Base-by-base conservation (phyloP, 768 basidiomycete genomes). In the Tylopilus sp. region DNA sequence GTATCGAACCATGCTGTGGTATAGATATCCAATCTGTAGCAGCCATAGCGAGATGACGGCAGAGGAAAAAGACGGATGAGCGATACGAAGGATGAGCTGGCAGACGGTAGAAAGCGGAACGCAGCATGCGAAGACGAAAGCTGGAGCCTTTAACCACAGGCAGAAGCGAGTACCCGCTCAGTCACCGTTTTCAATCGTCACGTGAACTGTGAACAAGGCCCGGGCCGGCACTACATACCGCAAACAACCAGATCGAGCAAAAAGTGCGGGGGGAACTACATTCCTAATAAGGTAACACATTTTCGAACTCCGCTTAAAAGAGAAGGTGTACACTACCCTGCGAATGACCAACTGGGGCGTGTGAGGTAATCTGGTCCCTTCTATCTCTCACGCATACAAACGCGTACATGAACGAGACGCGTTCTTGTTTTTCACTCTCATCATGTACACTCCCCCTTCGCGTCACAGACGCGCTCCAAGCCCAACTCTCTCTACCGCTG, bases 391-490 rank as follows among this genome's bases (percentile, higher is more conserved):
- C 57, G 54, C 48, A 25, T n/a, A 42, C 42, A 36, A 56, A 67
- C 63, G 63, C 63, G 63, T 67, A 48, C 50, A 17, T 13, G 31
- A 31, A 31, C 50, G 30, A 17, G 28, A 53, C 52, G 56, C 61
- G 55, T 50, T 28, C 28, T 38, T 38, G 36, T 18, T 18, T 18
- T 10, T 18, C 36, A 20, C 31, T 31, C 13, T 15, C 31, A 59
- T 15, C 31, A 59, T 65, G 46, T 53, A 53, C 10, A 58, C 64
- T 1, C 22, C 60, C 3, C 57, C 57, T 20, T 57, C 67, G 38
- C 67, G 69, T 53, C 62, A 57, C 40, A 60, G 44, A 56, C 71
- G 70, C 53, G 54, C 62, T 8, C 35, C 60, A 10, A 71, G 70
- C 23, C 70, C 70, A 6, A 63, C 70, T 0, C 57, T 57, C 51